These are phyloP conservation scores for Larix sibirica DNA, from an alignment of 83 land plant genomes.

Conservation along the genomic window DNA sequence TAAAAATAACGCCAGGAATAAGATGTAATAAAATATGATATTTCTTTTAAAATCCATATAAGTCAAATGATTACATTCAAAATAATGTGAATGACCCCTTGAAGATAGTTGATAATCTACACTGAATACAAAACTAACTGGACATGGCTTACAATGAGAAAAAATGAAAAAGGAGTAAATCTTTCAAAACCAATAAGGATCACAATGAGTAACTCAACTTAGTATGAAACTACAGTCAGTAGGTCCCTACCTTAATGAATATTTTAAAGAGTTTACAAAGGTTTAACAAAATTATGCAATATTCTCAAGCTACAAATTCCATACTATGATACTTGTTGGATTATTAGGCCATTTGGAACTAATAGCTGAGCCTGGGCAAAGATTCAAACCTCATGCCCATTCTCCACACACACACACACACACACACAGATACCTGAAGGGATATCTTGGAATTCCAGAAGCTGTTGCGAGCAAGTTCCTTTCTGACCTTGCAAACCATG, in stretches of 20 bases:
- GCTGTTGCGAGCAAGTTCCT: slow-evolving; percentile 48
- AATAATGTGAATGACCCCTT: background rate
- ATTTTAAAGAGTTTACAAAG: background rate
- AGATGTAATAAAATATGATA: background rate
- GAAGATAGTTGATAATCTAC: background rate
- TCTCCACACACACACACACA: background rate
- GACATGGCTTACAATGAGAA: background rate
- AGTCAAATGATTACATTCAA: background rate
- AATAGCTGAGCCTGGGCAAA: background rate
- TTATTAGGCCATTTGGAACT: background rate
- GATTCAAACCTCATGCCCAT: background rate
- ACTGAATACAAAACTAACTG: background rate
- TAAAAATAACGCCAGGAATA: background rate
- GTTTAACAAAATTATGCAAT: background rate
- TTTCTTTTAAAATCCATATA: background rate
- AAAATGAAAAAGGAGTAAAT: background rate
- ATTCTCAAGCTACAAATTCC: background rate
- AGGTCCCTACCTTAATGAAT: background rate
- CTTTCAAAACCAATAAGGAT: background rate
- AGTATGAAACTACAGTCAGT: background rate
- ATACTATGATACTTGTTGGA: background rate
- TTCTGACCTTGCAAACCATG: slow-evolving; percentile 45
- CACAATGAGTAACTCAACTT: background rate
- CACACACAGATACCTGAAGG: slow-evolving; percentile 17
- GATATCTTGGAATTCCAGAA: slow-evolving; percentile 73